phyloP scores from a whole-genome alignment of 441 rosid genomes.

The Gossypium gossypioides region DNA sequence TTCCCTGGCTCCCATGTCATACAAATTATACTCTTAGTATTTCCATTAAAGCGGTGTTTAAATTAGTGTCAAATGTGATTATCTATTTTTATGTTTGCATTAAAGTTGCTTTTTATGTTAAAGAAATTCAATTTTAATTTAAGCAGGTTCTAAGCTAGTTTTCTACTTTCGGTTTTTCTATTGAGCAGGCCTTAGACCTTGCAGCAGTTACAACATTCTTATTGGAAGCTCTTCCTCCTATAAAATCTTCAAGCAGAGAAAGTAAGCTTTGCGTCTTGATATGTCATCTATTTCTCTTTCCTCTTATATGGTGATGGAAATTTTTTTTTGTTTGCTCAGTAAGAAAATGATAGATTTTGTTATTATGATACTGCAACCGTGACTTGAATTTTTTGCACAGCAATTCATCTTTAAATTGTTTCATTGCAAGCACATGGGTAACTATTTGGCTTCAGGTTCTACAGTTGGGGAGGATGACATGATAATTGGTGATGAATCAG shows the following conservation, averaged over 20 bases:
- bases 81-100: background rate
- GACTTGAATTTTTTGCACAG: background rate
- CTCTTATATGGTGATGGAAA: background rate
- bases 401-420: slow-evolving; percentile 12
- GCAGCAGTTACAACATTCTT: slow-evolving; percentile 70
- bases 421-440: slow-evolving; percentile 15
- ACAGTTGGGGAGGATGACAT: slow-evolving; percentile 57
- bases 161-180: slow-evolving; percentile 14
- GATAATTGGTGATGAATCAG: slow-evolving; percentile 38
- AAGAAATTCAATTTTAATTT: background rate
- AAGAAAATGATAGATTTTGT: background rate
- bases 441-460: slow-evolving; percentile 41
- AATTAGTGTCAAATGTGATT: background rate
- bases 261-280: slow-evolving; percentile 37
- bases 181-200: slow-evolving; percentile 65
- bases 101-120: background rate
- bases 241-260: slow-evolving; percentile 42
- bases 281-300: background rate
- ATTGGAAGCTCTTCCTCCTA: slow-evolving; percentile 68
- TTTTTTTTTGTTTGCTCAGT: background rate
- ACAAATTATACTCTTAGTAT: background rate
- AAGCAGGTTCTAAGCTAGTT: slow-evolving; percentile 9
- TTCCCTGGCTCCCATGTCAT: background rate
- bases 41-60: background rate
- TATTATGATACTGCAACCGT: background rate